Conservation (phyloP, 2,329 filamentous ascomycete species). For the Hymenoscyphus albidus region DNA sequence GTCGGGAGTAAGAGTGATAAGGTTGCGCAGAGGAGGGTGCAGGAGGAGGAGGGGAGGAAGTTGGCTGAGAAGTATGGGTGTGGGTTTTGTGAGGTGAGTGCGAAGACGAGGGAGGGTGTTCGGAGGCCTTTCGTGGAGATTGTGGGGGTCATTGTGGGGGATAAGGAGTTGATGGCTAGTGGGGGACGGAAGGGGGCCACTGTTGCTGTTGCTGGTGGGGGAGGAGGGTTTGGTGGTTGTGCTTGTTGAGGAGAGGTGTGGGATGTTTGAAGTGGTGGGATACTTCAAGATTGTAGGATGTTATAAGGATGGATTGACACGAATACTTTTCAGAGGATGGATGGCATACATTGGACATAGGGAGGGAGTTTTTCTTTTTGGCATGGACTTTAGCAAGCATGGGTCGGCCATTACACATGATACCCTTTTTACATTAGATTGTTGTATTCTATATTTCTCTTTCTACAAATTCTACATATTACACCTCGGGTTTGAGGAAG, state of each 20-base stretch:
- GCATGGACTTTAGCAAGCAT: slow-evolving; percentile 13
- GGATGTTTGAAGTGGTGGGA: neutral
- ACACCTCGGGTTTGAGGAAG: slow-evolving; percentile 52
- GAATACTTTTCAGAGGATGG: neutral
- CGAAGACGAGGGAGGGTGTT: slow-evolving; percentile 51
- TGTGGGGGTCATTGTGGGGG: slow-evolving; percentile 47
- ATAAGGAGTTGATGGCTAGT: slow-evolving; percentile 40
- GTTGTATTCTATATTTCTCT: slow-evolving; percentile 28
- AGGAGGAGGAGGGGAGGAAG: slow-evolving; percentile 46
- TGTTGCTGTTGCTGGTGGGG: slow-evolving; percentile 27
- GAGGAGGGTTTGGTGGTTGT: slow-evolving; percentile 22
- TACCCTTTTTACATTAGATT: slow-evolving; percentile 36
- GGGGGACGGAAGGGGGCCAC: slow-evolving; percentile 22
- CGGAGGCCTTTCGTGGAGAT: slow-evolving; percentile 49
- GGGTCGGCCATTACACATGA: slow-evolving; percentile 25
- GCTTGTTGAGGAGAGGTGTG: slow-evolving; percentile 20
- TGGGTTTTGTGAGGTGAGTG: slow-evolving; percentile 52
- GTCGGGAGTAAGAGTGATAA: slow-evolving; percentile 53
- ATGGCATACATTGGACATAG: slow-evolving; percentile 1
- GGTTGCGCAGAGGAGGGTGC: slow-evolving; percentile 37
- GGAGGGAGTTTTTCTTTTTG: neutral
- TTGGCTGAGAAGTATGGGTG: slow-evolving; percentile 44
- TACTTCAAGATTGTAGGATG: neutral
- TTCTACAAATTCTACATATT: slow-evolving; percentile 17
- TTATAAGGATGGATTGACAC: slow-evolving; percentile 3